Conservation (phyloP, 768 basidiomycete species). For the Tylopilus felleus region DNA sequence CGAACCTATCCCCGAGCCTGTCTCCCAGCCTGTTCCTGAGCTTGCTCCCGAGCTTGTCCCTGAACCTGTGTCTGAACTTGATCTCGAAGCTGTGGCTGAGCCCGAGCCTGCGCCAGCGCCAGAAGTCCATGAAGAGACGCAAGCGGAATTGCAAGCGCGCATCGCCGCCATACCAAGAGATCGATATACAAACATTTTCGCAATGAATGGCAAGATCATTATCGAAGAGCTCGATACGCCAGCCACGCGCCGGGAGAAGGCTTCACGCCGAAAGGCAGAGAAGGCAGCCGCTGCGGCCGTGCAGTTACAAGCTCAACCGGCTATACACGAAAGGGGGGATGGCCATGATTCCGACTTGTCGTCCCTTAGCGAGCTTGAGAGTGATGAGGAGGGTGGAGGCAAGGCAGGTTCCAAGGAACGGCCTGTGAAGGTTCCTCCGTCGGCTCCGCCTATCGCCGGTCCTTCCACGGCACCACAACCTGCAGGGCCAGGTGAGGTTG, state of each 20-base stretch:
- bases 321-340: slow-evolving; percentile 8
- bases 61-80: not conserved
- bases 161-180: slow-evolving; percentile 27
- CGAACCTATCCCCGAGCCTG: not conserved
- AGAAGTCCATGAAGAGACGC: slow-evolving; percentile 7
- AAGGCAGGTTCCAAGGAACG: slow-evolving; percentile 6
- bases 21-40: not conserved
- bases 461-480: slow-evolving; percentile 8
- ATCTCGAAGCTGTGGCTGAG: not conserved
- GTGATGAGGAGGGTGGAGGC: slow-evolving; percentile 23
- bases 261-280: slow-evolving; percentile 43
- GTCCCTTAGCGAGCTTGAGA: slow-evolving; percentile 43
- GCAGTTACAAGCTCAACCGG: not conserved
- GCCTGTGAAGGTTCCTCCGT: not conserved
- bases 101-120: not conserved
- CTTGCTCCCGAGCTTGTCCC: not conserved
- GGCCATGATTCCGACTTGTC: slow-evolving; percentile 43
- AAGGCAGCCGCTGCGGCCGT: slow-evolving; percentile 28
- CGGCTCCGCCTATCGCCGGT: slow-evolving; percentile 6
- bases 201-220: slow-evolving; percentile 50
- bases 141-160: slow-evolving; percentile 24
- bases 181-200: slow-evolving; percentile 28
- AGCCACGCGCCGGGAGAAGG: slow-evolving; percentile 58
- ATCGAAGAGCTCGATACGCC: slow-evolving; percentile 76
- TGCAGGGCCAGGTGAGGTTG: slow-evolving; percentile 31